These are phyloP conservation scores for Vanrija humicola DNA, from an alignment of 1,284 basidiomycete species.

Conservation along the genomic window DNA sequence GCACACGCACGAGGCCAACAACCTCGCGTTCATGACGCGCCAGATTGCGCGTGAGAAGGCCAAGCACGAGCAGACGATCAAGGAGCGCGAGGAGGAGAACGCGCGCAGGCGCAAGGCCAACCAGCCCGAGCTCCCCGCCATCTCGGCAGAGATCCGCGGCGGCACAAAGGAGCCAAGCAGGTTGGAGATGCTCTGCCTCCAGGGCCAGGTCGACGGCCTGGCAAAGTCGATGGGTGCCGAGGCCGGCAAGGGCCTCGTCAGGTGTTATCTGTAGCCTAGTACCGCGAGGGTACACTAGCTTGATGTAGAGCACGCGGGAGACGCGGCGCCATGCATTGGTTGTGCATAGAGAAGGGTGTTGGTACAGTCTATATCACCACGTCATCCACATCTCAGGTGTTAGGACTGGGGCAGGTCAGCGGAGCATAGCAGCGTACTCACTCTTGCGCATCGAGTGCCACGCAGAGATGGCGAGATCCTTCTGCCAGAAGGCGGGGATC, in stretches of 20 bases:
- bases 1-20: conserved; percentile 86
- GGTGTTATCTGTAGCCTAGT: conserved; percentile 40
- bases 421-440: conserved; percentile 8
- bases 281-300: background rate
- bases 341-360: no score
- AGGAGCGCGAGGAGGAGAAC: conserved; percentile 88
- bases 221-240: conserved; percentile 70
- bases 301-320: no score
- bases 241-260: conserved; percentile 56
- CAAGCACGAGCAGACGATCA: conserved; percentile 73
- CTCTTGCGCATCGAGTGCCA: conserved; percentile 35
- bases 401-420: conserved; percentile 24
- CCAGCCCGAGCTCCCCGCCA: conserved; percentile 77
- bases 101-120: conserved; percentile 75
- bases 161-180: conserved; percentile 86
- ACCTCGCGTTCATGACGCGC: conserved; percentile 84
- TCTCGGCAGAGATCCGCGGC: conserved; percentile 76
- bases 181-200: conserved; percentile 77
- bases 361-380: conserved; percentile 4
- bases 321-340: no score
- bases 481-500: conserved; percentile 5
- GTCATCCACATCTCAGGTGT: conserved; percentile 37
- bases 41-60: conserved; percentile 87
- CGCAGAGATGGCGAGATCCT: conserved; percentile 17
- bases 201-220: conserved; percentile 83